Conservation (phyloP, 2,329 filamentous ascomycete species). For the Xylariomycetidae sp. region DNA sequence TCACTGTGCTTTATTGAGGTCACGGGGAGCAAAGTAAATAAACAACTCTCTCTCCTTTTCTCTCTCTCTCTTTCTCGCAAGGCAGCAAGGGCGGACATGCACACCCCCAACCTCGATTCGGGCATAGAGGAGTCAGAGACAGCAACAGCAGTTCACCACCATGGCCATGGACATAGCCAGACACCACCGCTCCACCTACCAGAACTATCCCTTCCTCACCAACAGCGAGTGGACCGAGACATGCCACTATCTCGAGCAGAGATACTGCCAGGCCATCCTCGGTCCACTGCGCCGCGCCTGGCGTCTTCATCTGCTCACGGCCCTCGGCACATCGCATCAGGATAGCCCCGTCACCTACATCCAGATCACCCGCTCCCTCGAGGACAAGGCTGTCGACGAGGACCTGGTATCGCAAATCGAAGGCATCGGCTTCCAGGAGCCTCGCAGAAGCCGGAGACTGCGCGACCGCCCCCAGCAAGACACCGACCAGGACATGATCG, state of each 20-base stretch:
- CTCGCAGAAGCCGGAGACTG: neutral
- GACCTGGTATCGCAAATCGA: conserved; percentile 42
- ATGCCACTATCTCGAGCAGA: conserved; percentile 56
- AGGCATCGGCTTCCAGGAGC: conserved; percentile 36
- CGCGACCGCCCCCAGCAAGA: conserved; percentile 8
- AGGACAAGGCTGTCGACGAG: conserved; percentile 35
- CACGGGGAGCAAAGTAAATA: no score
- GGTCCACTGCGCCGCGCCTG: conserved; percentile 48
- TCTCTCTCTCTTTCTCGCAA: no score
- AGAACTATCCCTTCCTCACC: conserved; percentile 55
- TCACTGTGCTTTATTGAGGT: no score
- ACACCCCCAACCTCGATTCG: no score
- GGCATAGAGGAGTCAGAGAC: no score
- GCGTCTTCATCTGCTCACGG: conserved; percentile 47
- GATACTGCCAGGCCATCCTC: conserved; percentile 52
- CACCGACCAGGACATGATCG: conserved; percentile 41
- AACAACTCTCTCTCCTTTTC: no score
- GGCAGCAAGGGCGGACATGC: no score
- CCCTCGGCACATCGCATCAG: conserved; percentile 39
- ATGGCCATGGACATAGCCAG: no score
- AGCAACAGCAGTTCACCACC: no score
- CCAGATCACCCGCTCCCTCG: conserved; percentile 50
- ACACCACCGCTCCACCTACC: conserved; percentile 32
- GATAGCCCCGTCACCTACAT: conserved; percentile 42
- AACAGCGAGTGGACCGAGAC: conserved; percentile 57